A percentile compares a stretch with the other conserved stretches of the same genome.
These are phyloP conservation scores for Leishmania martiniquensis DNA, from an alignment of 208 protist species.

Conservation along the genomic window DNA sequence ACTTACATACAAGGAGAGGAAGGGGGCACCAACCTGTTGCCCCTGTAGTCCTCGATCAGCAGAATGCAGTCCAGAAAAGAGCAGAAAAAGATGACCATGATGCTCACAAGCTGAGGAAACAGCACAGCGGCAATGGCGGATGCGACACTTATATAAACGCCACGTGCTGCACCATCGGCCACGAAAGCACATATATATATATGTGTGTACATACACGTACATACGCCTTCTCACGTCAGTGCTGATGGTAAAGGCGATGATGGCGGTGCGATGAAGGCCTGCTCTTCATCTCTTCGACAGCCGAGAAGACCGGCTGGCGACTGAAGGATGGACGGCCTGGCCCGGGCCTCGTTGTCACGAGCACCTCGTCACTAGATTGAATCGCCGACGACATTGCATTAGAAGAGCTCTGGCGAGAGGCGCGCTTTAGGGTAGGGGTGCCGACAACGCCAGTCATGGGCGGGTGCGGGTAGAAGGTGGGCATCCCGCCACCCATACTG, in stretches of 20 bases:
- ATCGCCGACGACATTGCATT: constrained; percentile 6
- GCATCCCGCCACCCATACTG: constrained; percentile 1
- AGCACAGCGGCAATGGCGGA: background rate
- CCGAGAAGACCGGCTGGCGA: constrained; percentile 27
- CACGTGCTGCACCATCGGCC: background rate
- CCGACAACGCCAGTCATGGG: background rate
- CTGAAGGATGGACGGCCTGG: constrained; percentile 24
- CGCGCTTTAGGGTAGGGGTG: background rate
- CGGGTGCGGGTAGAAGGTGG: constrained; percentile 11
- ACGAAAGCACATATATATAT: background rate
- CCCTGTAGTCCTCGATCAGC: background rate
- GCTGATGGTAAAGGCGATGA: background rate
- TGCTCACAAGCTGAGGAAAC: background rate
- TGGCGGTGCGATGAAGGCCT: constrained; percentile 3
- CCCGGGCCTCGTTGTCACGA: background rate
- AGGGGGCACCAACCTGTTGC: background rate
- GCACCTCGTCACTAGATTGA: constrained; percentile 19
- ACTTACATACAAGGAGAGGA: background rate
- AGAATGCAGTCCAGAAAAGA: background rate
- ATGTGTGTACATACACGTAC: background rate
- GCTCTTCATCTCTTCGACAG: constrained; percentile 24
- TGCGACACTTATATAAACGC: background rate
- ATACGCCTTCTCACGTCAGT: background rate
- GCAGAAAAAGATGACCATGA: background rate
- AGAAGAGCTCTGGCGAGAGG: constrained; percentile 14